Evolutionary conservation across 1,284 basidiomycete genomes (phyloP), one percentile per base, ranked within the genome.

Genomic region (Malassezia sympodialis): DNA sequence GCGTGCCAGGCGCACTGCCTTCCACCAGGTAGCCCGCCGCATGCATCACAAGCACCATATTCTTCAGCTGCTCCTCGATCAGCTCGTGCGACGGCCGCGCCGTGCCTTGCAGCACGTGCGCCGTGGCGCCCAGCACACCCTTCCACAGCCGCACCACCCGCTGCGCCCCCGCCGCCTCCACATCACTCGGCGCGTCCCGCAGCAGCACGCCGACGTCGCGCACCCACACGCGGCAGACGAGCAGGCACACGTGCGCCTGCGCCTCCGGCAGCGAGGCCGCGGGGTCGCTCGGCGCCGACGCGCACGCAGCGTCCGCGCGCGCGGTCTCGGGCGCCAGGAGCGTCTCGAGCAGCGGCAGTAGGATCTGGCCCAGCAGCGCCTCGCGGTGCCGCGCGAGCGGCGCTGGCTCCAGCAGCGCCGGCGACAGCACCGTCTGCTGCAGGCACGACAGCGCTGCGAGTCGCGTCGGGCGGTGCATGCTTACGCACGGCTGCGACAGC

Each of bases 11-110:
- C 24, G 35, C 30, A 30, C 26, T n/a, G 19, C 48, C 48, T 2
- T 50, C 37, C 26, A 14, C 28, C n/a, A 96, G 81, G 51, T 93
- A 82, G 4, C 82, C 81, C 0, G 85, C 84, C 1, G 89, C 87
- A 69, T 91, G 84, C 90, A 98, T 93, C 41, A 98, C 94, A 48
- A 98, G 81, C 23, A 98, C 77, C 30, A 96, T 87, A 73, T 98
- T 98, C 78, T 98, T 98, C 63, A 98, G 80, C 6, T 90, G 91
- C 76, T 99, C 94, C 0, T 88, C 88, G 26, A 96, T 82, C 0
- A 91, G 90, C 75, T 99, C 93, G 69, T 86, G 84, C 89, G 91
- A 60, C 2, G 54, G 11, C 35, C n/a, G 47, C 56, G 59, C 31
- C 68, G 54, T 28, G 4, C 58, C 34, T 27, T 53, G 51, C 7